Percentiles rank a stretch among this genome's conserved stretches.
These are phyloP conservation scores for Podila minutissima DNA, from an alignment of 192 early-diverging fungal species.

Conservation along the genomic window DNA sequence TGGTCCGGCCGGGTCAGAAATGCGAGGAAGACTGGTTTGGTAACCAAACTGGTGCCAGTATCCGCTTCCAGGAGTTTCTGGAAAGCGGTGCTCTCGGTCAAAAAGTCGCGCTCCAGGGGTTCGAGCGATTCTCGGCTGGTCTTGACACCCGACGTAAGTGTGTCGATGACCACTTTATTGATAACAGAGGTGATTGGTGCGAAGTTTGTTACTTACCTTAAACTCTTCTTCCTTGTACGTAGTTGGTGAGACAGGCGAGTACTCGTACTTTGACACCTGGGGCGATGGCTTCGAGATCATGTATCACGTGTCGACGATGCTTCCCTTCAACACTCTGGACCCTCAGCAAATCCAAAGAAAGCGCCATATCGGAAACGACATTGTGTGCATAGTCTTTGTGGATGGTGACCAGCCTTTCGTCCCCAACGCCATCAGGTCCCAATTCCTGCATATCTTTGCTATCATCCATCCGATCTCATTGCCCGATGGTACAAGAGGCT, in stretches of 20 bases:
- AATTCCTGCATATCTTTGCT: slow-evolving; percentile 69
- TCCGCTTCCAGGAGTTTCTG: slow-evolving; percentile 70
- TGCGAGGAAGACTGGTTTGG: slow-evolving; percentile 84
- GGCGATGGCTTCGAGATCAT: slow-evolving; percentile 75
- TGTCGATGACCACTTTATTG: background rate
- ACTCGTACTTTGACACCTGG: slow-evolving; percentile 79
- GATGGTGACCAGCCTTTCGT: slow-evolving; percentile 61
- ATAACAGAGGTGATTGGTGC: background rate
- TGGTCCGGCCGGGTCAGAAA: slow-evolving; percentile 72
- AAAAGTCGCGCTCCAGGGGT: slow-evolving; percentile 76
- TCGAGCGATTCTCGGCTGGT: slow-evolving; percentile 80
- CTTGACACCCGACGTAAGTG: slow-evolving; percentile 74
- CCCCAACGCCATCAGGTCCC: slow-evolving; percentile 65
- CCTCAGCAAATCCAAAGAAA: slow-evolving; percentile 76
- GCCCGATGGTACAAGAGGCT: slow-evolving; percentile 27
- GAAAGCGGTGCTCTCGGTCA: slow-evolving; percentile 69
- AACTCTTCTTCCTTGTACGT: slow-evolving; percentile 4
- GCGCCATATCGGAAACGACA: slow-evolving; percentile 73
- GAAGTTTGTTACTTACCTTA: background rate
- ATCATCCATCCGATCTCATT: slow-evolving; percentile 44
- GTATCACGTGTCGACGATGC: slow-evolving; percentile 80
- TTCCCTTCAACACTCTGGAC: slow-evolving; percentile 74
- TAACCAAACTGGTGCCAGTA: slow-evolving; percentile 66
- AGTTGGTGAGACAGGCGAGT: slow-evolving; percentile 75
- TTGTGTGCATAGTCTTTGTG: slow-evolving; percentile 69